Percentiles rank a stretch among this genome's conserved stretches.
These are phyloP conservation scores for Selenicereus undatus DNA, from an alignment of 148 eudicot species.

Conservation along the genomic window DNA sequence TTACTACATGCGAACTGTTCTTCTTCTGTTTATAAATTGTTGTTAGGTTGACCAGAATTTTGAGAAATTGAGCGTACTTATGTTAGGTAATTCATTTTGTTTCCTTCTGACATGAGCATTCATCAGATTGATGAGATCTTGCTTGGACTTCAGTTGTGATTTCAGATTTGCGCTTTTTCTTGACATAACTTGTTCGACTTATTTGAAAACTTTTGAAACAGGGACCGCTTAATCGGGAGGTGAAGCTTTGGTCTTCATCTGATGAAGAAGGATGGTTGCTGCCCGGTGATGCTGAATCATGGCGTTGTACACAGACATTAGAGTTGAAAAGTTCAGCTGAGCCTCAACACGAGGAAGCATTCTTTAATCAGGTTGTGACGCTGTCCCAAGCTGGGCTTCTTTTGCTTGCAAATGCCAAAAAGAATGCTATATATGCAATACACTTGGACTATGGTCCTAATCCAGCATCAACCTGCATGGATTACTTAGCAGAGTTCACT, in stretches of 20 bases:
- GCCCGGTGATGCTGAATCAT: slow-evolving; percentile 91
- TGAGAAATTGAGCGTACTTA: background rate
- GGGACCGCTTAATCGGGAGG: slow-evolving; percentile 90
- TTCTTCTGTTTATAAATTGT: background rate
- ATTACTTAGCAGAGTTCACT: slow-evolving; percentile 90
- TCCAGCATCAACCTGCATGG: slow-evolving; percentile 78
- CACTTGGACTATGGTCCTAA: slow-evolving; percentile 85
- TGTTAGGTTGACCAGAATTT: background rate
- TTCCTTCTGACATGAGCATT: background rate
- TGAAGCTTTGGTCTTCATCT: slow-evolving; percentile 82
- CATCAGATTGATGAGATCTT: background rate
- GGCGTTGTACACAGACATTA: slow-evolving; percentile 83
- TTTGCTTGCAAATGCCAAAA: slow-evolving; percentile 91
- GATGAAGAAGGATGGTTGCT: slow-evolving; percentile 99
- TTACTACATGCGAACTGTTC: background rate
- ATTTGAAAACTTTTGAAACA: slow-evolving; percentile 18
- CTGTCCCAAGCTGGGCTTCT: slow-evolving; percentile 83
- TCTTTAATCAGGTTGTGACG: slow-evolving; percentile 87
- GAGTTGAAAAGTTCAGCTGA: slow-evolving; percentile 72
- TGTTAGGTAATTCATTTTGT: background rate
- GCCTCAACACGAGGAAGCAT: slow-evolving; percentile 64
- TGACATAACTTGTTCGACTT: slow-evolving; percentile 1
- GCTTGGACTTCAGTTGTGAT: background rate
- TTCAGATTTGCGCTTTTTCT: slow-evolving; percentile 4
- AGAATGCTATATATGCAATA: slow-evolving; percentile 93